Evolutionary conservation across 1,284 basidiomycete genomes (phyloP).

Genomic region (Microstroma glucosiphilum): DNA sequence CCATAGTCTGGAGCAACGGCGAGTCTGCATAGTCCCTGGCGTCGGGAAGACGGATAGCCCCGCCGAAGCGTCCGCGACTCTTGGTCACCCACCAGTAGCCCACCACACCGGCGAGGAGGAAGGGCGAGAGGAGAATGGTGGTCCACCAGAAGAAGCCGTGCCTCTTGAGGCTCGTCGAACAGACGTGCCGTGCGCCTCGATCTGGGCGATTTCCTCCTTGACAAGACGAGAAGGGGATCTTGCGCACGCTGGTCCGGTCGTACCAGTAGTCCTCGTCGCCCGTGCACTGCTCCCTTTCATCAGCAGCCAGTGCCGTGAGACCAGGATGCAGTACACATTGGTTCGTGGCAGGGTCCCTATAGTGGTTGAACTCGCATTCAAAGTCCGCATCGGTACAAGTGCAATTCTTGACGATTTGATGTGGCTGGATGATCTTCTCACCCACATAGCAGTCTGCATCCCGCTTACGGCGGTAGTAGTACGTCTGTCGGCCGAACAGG

Average conservation of each 20-base stretch:
- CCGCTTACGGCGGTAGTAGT: conserved; percentile 45
- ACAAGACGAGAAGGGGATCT: conserved; percentile 44
- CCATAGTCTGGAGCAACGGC: conserved; percentile 63
- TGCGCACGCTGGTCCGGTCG: conserved; percentile 42
- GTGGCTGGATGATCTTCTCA: conserved; percentile 33
- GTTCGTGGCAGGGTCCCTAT: conserved; percentile 27
- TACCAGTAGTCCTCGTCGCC: conserved; percentile 43
- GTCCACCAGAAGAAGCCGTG: conserved; percentile 47
- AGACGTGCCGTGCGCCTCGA: conserved; percentile 35
- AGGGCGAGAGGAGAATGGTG: conserved; percentile 32
- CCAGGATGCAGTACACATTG: conserved; percentile 41
- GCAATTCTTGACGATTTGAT: conserved; percentile 32
- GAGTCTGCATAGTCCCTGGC: conserved; percentile 52
- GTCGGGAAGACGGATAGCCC: conserved; percentile 27
- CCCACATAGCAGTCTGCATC: conserved; percentile 46
- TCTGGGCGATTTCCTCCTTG: conserved; percentile 38
- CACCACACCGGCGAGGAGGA: conserved; percentile 28
- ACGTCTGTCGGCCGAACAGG: conserved; percentile 45
- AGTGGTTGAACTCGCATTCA: conserved; percentile 50
- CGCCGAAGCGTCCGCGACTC: conserved; percentile 2
- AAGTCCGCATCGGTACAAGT: conserved; percentile 44
- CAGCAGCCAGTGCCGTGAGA: conserved; percentile 20
- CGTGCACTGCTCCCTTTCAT: conserved; percentile 35
- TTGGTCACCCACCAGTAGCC: conserved; percentile 31
- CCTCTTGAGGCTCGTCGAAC: conserved; percentile 22